Evolutionary conservation across 306 rosid species (phyloP).

Genomic region (Gleditsia sinensis): DNA sequence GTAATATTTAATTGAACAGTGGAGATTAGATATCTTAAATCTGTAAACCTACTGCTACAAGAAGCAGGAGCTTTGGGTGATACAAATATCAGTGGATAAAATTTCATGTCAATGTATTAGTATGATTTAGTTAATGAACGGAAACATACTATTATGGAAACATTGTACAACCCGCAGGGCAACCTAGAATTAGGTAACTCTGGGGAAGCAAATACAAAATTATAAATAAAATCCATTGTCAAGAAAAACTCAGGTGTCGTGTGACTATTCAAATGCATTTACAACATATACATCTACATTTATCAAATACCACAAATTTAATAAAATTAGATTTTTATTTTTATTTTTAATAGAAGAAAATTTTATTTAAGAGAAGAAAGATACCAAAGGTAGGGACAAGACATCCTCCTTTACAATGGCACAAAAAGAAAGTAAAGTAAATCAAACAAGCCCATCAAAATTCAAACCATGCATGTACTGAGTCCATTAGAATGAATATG

Average conservation of each 20-base stretch:
- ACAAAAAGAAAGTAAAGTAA: no score
- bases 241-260: not conserved
- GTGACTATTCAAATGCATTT: not conserved
- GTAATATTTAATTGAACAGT: not conserved
- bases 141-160: not conserved
- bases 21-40: not conserved
- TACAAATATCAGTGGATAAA: not conserved
- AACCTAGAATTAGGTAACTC: not conserved
- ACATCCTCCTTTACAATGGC: no score
- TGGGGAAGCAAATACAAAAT: not conserved
- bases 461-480: no score
- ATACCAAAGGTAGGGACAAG: no score
- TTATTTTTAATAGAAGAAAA: not conserved
- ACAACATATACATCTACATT: not conserved
- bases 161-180: not conserved
- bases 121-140: conserved; percentile 15
- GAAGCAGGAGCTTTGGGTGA: not conserved
- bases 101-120: not conserved
- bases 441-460: no score
- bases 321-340: not conserved
- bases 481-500: no score
- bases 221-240: not conserved
- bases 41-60: not conserved
- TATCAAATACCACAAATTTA: not conserved
- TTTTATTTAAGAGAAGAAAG: no score